Conservation (phyloP, 257 asterid species). For the Nicotiana benthamiana region DNA sequence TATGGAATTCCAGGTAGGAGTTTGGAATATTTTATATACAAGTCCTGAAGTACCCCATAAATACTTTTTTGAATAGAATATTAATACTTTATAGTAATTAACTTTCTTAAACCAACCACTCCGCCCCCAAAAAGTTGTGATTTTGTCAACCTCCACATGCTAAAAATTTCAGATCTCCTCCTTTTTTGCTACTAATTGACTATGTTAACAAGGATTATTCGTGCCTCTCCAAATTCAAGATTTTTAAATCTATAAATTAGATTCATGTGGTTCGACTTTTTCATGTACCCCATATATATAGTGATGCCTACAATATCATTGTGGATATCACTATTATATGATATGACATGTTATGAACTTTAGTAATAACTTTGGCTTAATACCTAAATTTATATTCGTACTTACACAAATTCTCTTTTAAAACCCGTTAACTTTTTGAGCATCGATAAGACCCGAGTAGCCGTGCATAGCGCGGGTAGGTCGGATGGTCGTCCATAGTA, state of each 20-base stretch:
- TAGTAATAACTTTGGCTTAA: not conserved
- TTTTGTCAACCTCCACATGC: constrained; percentile 50
- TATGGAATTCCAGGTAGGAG: constrained; percentile 46
- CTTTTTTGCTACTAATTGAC: not conserved
- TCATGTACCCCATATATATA: fast-evolving
- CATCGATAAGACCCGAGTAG: no score
- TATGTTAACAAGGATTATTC: not conserved
- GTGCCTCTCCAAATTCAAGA: no score
- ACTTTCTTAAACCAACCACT: constrained; percentile 19
- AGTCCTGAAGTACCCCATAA: constrained; percentile 13
- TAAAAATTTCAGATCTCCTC: constrained; percentile 9
- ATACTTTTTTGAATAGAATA: constrained; percentile 10
- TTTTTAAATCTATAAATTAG: no score
- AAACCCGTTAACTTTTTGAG: no score
- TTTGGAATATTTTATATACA: constrained; percentile 21
- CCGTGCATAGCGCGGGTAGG: no score
- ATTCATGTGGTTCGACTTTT: fast-evolving
- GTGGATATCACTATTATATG: no score
- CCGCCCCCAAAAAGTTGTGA: constrained; percentile 14
- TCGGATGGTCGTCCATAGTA: no score
- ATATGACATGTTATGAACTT: no score
- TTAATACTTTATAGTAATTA: not conserved
- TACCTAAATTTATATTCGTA: not conserved
- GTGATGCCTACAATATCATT: no score
- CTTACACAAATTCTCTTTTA: no score